Percentiles rank a stretch among this genome's conserved stretches.
Conservation (phyloP, 148 eudicot species). For the Heliamphora exappendiculata region DNA sequence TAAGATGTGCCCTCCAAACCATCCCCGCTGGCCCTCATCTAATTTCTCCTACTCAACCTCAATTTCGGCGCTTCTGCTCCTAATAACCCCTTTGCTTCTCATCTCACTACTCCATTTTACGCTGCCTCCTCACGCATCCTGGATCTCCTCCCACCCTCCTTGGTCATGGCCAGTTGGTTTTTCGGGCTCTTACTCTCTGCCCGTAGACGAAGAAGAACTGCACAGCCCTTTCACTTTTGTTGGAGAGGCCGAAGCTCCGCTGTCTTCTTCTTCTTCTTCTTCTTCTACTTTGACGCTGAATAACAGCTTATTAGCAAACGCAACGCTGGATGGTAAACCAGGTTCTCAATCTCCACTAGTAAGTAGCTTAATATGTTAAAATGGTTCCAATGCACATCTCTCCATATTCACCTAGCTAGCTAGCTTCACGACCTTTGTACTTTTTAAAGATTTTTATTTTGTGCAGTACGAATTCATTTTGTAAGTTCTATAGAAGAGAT, state of each 20-base stretch:
- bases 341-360: not conserved
- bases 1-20: not conserved
- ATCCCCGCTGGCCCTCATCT: constrained; percentile 3
- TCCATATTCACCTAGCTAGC: too few relatives aligned
- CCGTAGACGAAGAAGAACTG: not conserved
- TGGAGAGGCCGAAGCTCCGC: not conserved
- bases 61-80: constrained; percentile 3
- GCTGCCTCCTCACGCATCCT: constrained; percentile 10
- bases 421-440: too few relatives aligned
- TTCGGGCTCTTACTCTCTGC: not conserved
- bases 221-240: not conserved
- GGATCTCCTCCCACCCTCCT: constrained; percentile 9
- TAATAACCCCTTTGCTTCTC: not conserved
- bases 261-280: not conserved
- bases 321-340: not conserved
- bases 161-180: not conserved
- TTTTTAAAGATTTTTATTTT: too few relatives aligned
- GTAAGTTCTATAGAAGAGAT: too few relatives aligned
- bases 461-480: too few relatives aligned
- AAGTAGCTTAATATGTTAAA: not conserved
- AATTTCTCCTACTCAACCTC: constrained; percentile 4
- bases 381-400: not conserved
- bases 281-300: too few relatives aligned
- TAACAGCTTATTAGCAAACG: not conserved
- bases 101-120: not conserved